Conservation (phyloP, 2,329 filamentous ascomycete genomes). For the Fusarium sp. region DNA sequence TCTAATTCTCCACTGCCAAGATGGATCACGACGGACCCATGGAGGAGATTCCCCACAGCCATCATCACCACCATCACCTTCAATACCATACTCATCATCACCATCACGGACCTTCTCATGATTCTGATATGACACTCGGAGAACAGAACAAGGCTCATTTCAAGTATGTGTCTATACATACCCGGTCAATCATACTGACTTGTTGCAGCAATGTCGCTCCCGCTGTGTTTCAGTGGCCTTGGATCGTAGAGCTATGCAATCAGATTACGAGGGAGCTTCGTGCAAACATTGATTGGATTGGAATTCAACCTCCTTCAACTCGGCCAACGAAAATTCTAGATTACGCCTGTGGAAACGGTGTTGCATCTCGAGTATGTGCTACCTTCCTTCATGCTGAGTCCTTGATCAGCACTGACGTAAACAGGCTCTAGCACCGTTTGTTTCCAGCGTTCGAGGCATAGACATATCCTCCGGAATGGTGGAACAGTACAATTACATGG, state of each 20-base stretch:
- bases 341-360: constrained; percentile 48
- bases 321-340: constrained; percentile 43
- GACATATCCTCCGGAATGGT: constrained; percentile 51
- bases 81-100: constrained; percentile 40
- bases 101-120: constrained; percentile 32
- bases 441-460: constrained; percentile 48
- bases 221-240: constrained; percentile 34
- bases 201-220: constrained; percentile 29
- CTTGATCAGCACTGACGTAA: constrained; percentile 1
- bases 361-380: constrained; percentile 44
- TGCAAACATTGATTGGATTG: constrained; percentile 44
- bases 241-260: constrained; percentile 41
- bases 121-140: constrained; percentile 25
- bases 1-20: neutral
- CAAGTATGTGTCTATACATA: constrained; percentile 24
- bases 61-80: constrained; percentile 39
- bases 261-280: constrained; percentile 44
- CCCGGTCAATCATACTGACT: neutral
- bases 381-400: accelerated
- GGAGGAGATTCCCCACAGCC: constrained; percentile 24
- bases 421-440: constrained; percentile 48
- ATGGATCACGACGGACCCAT: constrained; percentile 23
- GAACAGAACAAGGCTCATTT: constrained; percentile 45
- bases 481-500: constrained; percentile 47
- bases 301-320: constrained; percentile 16